These are phyloP conservation scores for Lepidium sativum DNA, from an alignment of 345 rosid genomes.

Conservation along the genomic window DNA sequence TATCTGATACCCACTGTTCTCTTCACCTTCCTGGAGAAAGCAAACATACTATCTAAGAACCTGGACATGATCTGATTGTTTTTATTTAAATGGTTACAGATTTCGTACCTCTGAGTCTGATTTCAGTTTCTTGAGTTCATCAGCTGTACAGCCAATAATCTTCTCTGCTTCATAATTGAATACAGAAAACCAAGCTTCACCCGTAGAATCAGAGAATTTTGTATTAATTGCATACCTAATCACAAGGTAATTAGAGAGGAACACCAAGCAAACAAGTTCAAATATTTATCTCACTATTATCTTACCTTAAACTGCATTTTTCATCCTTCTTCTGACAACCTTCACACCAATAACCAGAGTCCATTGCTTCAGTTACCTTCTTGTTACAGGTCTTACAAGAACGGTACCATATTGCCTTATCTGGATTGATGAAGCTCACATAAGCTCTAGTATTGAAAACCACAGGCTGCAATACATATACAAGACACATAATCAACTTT, in stretches of 20 bases:
- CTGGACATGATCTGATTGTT: too few species aligned
- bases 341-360: slow-evolving; percentile 95
- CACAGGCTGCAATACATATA: slow-evolving; percentile 52
- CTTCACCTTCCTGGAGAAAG: slow-evolving; percentile 35
- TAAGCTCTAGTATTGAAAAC: slow-evolving; percentile 56
- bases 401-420: slow-evolving; percentile 92
- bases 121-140: too few species aligned
- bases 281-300: neutral
- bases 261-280: too few species aligned
- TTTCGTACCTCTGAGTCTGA: too few species aligned
- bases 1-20: slow-evolving; percentile 39
- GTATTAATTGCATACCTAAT: too few species aligned
- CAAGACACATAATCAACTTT: neutral
- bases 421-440: slow-evolving; percentile 74
- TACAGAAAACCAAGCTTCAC: too few species aligned
- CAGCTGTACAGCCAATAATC: too few species aligned
- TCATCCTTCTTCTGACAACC: slow-evolving; percentile 86
- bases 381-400: slow-evolving; percentile 94
- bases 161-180: too few species aligned
- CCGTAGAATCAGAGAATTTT: too few species aligned
- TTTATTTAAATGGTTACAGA: too few species aligned
- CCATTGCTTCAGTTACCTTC: slow-evolving; percentile 81
- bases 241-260: too few species aligned
- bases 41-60: neutral
- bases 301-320: slow-evolving; percentile 69